Evolutionary conservation across 257 asterid genomes (phyloP).

Genomic region (Solanum etuberosum): DNA sequence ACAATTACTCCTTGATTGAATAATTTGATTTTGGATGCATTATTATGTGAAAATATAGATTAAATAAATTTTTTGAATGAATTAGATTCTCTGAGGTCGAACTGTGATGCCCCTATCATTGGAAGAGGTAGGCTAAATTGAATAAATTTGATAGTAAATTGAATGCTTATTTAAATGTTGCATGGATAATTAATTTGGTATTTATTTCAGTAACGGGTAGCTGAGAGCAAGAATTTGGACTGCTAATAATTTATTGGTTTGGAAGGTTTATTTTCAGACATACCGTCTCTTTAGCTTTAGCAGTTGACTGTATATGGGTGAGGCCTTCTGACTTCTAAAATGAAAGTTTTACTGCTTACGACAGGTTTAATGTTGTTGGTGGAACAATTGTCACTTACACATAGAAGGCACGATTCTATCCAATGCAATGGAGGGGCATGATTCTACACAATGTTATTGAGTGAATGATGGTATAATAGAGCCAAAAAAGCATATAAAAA

Average conservation of each 20-base stretch:
- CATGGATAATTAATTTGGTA: background rate
- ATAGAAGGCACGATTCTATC: conserved; percentile 25
- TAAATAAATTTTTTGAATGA: background rate
- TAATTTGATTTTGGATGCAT: background rate
- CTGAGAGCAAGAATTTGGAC: conserved; percentile 21
- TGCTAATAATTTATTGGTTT: conserved; percentile 18
- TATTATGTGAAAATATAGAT: background rate
- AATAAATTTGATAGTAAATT: background rate
- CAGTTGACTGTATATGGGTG: conserved; percentile 87
- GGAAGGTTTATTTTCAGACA: conserved; percentile 26
- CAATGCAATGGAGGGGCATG: conserved; percentile 38
- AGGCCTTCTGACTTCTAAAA: conserved; percentile 79
- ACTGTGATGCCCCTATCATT: conserved; percentile 69
- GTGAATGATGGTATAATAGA: conserved; percentile 19
- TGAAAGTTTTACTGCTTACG: conserved; percentile 68
- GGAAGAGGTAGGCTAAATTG: conserved; percentile 51
- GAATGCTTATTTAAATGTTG: background rate
- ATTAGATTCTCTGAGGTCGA: conserved; percentile 32
- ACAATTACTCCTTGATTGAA: background rate
- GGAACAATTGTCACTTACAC: conserved; percentile 77
- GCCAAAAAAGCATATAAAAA: conserved; percentile 27
- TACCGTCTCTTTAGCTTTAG: conserved; percentile 93
- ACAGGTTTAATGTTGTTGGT: conserved; percentile 73
- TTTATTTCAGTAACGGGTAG: conserved; percentile 60
- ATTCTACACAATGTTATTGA: conserved; percentile 37